Conservation (phyloP, 1,284 basidiomycete species). For the Cutaneotrichosporon dermatis region DNA sequence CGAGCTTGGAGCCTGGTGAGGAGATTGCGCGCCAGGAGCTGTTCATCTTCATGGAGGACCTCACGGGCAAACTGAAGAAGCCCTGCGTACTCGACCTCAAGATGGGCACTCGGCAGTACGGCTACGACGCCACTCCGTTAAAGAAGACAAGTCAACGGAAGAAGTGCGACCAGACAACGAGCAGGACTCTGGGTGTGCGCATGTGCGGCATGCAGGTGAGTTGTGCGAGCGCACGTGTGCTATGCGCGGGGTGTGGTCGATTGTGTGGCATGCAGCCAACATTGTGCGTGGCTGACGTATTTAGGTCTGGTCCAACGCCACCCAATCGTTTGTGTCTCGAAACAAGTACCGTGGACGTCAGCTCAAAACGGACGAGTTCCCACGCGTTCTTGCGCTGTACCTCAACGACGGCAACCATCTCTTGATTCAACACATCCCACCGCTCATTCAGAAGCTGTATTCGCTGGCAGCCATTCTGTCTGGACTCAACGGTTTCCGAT, state of each 20-base stretch:
- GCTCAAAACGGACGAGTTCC: conserved; percentile 79
- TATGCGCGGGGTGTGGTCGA: not conserved
- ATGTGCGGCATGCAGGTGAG: conserved; percentile 98
- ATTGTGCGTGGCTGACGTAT: not conserved
- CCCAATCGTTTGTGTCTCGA: conserved; percentile 80
- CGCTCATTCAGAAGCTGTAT: conserved; percentile 85
- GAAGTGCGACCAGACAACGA: conserved; percentile 96
- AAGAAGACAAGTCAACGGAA: conserved; percentile 98
- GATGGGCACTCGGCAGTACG: conserved; percentile 98
- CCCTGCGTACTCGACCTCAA: conserved; percentile 98
- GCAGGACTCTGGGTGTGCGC: conserved; percentile 80
- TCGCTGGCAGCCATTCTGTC: conserved; percentile 87
- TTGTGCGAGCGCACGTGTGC: conserved; percentile 1
- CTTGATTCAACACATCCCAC: conserved; percentile 86
- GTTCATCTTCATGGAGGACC: conserved; percentile 98
- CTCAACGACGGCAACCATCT: conserved; percentile 77
- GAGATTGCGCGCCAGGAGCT: conserved; percentile 80
- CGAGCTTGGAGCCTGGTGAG: conserved; percentile 18
- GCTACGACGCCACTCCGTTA: conserved; percentile 82
- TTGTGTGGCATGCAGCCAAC: not conserved
- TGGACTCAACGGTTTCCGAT: conserved; percentile 84
- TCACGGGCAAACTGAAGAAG: conserved; percentile 87
- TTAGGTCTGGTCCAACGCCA: conserved; percentile 83
- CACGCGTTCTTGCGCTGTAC: conserved; percentile 74
- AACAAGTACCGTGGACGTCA: conserved; percentile 97